Conservation (phyloP, 83 land plant genomes). For the Picea abies region DNA sequence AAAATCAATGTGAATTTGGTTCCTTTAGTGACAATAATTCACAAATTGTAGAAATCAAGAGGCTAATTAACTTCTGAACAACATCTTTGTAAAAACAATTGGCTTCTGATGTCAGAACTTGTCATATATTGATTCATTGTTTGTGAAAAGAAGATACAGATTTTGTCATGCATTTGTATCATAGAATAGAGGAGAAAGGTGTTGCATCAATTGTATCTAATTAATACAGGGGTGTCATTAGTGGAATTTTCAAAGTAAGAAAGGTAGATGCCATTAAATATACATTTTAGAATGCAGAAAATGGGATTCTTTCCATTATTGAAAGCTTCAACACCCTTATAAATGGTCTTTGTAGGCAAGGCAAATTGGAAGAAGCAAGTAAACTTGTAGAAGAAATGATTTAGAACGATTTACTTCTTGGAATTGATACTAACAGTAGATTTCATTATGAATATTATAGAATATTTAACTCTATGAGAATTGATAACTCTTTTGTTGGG, state of each 20-base stretch:
- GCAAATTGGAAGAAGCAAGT: constrained; percentile 76
- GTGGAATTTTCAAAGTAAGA: constrained; percentile 29
- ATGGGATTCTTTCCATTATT: constrained; percentile 21
- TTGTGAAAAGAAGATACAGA: constrained; percentile 36
- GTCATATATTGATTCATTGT: constrained; percentile 17
- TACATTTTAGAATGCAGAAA: constrained; percentile 31
- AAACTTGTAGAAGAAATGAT: constrained; percentile 64
- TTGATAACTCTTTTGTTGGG: not conserved
- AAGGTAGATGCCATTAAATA: constrained; percentile 42
- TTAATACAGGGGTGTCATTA: constrained; percentile 3
- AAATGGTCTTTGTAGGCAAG: constrained; percentile 21
- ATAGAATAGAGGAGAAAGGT: constrained; percentile 10
- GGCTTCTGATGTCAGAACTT: constrained; percentile 13
- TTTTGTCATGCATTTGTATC: constrained; percentile 22
- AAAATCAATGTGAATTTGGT: too few species aligned
- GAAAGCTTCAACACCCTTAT: not conserved
- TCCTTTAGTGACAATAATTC: too few species aligned
- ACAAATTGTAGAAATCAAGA: not conserved
- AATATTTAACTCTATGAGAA: not conserved
- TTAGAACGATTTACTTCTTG: constrained; percentile 28
- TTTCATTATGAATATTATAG: not conserved
- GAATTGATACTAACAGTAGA: constrained; percentile 31
- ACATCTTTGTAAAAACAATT: constrained; percentile 38
- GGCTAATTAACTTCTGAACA: constrained; percentile 23
- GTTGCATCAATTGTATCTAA: constrained; percentile 15